A percentile compares a stretch with the other conserved stretches of the same genome.
Conservation (phyloP, 257 asterid genomes). For the Knoxia roxburghii region DNA sequence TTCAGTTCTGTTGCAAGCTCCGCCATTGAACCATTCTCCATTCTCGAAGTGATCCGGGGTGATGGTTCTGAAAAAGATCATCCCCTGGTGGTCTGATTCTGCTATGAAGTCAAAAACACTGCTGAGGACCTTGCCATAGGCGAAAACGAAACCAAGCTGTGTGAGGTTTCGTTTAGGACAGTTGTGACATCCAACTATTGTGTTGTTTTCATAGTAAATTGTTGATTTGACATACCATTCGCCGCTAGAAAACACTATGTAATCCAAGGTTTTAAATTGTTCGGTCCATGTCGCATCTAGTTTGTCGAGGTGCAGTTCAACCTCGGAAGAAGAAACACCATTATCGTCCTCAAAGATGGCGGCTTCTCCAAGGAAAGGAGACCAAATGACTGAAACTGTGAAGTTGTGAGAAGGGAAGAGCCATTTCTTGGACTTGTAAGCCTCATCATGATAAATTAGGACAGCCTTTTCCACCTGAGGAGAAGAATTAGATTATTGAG, state of each 20-base stretch:
- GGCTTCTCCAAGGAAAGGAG: slow-evolving; percentile 73
- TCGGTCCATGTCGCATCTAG: slow-evolving; percentile 66
- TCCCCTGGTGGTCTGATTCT: slow-evolving; percentile 47
- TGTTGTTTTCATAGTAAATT: slow-evolving; percentile 51
- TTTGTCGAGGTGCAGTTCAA: slow-evolving; percentile 59
- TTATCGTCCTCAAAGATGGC: slow-evolving; percentile 51
- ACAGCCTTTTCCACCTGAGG: slow-evolving; percentile 59
- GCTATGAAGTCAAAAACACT: slow-evolving; percentile 40
- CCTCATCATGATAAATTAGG: slow-evolving; percentile 64
- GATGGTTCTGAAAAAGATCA: slow-evolving; percentile 48
- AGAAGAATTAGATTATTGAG: background rate
- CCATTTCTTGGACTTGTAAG: slow-evolving; percentile 61
- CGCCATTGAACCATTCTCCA: slow-evolving; percentile 71
- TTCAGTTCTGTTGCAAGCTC: slow-evolving; percentile 44
- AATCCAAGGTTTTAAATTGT: slow-evolving; percentile 43
- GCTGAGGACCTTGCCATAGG: slow-evolving; percentile 48
- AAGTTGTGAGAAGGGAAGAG: slow-evolving; percentile 57
- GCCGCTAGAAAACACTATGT: slow-evolving; percentile 56
- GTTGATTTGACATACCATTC: slow-evolving; percentile 64
- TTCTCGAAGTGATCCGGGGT: slow-evolving; percentile 70
- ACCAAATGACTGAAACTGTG: slow-evolving; percentile 62
- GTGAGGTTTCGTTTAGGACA: slow-evolving; percentile 60
- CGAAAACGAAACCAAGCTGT: slow-evolving; percentile 47
- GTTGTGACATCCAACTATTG: slow-evolving; percentile 53
- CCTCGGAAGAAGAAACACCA: slow-evolving; percentile 64